Percentiles rank a stretch among this genome's conserved stretches.
These are phyloP conservation scores for Chlamydomonas schloesseri DNA, from an alignment of 139 green algal genomes.

Conservation along the genomic window DNA sequence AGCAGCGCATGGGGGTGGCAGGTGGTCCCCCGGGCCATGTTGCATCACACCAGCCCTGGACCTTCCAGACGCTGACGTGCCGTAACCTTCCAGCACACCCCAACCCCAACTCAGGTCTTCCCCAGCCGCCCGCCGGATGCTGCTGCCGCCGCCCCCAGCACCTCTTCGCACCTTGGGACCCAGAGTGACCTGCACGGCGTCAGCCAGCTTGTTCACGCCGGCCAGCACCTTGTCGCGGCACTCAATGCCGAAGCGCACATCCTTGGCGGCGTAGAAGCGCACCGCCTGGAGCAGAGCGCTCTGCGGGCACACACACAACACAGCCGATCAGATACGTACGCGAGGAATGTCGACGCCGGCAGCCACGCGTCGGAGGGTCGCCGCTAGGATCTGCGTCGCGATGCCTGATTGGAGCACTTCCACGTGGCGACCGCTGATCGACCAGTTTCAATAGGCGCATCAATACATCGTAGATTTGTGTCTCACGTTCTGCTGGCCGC, in stretches of 20 bases:
- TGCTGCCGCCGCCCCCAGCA: no score
- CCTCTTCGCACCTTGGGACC: constrained; percentile 90
- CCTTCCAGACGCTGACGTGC: no score
- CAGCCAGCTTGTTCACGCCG: constrained; percentile 96
- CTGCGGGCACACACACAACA: background rate
- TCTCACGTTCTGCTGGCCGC: constrained; percentile 24
- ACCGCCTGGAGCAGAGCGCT: constrained; percentile 42
- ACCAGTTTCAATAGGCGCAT: background rate
- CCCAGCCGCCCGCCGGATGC: no score
- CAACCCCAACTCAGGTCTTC: no score
- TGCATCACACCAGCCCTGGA: no score
- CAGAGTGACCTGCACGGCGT: constrained; percentile 98
- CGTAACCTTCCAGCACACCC: no score
- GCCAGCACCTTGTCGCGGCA: constrained; percentile 88
- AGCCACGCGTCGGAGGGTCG: no score
- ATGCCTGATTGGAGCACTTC: no score
- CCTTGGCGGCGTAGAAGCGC: constrained; percentile 92
- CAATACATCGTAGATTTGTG: background rate
- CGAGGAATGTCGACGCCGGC: background rate
- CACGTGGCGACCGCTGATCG: no score
- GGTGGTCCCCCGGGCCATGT: no score
- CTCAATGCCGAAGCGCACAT: constrained; percentile 96
- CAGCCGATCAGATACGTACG: background rate
- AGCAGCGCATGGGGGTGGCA: no score
- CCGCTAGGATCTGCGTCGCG: no score